These are phyloP conservation scores for Pyrenophora graminea DNA, from an alignment of 2,329 filamentous ascomycete species.

Conservation along the genomic window DNA sequence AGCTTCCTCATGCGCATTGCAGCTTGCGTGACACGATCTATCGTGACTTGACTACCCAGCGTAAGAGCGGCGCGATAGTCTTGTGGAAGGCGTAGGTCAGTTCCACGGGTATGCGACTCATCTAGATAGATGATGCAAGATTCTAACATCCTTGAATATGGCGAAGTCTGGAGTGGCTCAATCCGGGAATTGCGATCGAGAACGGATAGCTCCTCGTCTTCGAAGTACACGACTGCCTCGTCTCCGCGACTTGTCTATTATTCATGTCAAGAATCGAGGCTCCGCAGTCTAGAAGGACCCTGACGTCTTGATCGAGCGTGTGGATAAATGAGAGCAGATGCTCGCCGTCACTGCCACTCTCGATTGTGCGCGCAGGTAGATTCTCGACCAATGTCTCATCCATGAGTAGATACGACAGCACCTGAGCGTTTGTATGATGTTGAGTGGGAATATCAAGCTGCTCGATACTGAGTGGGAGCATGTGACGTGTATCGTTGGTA, in stretches of 20 bases:
- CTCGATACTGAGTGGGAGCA: conserved; percentile 61
- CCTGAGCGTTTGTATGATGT: conserved; percentile 68
- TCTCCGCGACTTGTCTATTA: conserved; percentile 49
- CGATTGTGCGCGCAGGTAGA: conserved; percentile 21
- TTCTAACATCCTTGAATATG: conserved; percentile 61
- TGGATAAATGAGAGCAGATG: too few species aligned
- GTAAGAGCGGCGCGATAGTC: too few species aligned
- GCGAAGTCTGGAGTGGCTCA: conserved; percentile 61
- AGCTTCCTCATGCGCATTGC: too few species aligned
- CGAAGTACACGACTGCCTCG: conserved; percentile 59
- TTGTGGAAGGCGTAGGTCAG: too few species aligned
- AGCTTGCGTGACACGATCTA: too few species aligned
- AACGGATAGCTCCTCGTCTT: conserved; percentile 60
- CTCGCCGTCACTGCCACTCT: conserved; percentile 26
- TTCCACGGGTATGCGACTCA: conserved; percentile 50
- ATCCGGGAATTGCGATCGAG: conserved; percentile 54
- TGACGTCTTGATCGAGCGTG: too few species aligned
- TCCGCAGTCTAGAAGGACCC: conserved; percentile 66
- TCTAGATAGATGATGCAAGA: conserved; percentile 70
- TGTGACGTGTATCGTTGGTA: conserved; percentile 65
- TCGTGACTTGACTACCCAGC: too few species aligned
- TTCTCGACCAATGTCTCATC: conserved; percentile 41
- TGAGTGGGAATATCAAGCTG: conserved; percentile 62
- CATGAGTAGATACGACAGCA: conserved; percentile 63
- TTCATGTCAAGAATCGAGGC: conserved; percentile 69